Evolutionary conservation across 768 basidiomycete genomes (phyloP).

Genomic region (Daedalea quercina): DNA sequence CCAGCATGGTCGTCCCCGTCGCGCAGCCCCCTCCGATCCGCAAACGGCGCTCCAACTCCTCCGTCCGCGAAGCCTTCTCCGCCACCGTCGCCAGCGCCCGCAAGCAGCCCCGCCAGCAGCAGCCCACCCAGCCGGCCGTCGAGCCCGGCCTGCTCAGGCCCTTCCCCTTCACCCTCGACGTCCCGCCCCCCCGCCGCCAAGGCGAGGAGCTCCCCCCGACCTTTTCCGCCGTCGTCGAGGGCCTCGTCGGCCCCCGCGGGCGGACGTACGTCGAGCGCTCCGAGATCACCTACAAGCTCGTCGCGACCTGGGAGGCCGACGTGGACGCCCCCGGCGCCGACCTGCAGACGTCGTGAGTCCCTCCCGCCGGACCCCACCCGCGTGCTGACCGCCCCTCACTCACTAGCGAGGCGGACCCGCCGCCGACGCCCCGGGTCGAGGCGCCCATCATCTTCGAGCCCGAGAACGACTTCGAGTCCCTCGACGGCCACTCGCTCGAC

Average conservation of each 20-base stretch:
- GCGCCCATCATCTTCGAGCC: slow-evolving; percentile 58
- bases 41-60: slow-evolving; percentile 16
- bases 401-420: slow-evolving; percentile 1
- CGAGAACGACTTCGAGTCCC: slow-evolving; percentile 51
- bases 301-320: slow-evolving; percentile 54
- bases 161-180: slow-evolving; percentile 46
- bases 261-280: slow-evolving; percentile 27
- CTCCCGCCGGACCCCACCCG: too few species aligned
- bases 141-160: slow-evolving; percentile 16
- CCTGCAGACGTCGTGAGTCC: slow-evolving; percentile 42
- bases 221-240: slow-evolving; percentile 35
- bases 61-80: slow-evolving; percentile 21
- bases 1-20: slow-evolving; percentile 13
- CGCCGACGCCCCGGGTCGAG: slow-evolving; percentile 40
- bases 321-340: slow-evolving; percentile 18
- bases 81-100: slow-evolving; percentile 18
- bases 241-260: slow-evolving; percentile 19
- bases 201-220: slow-evolving; percentile 61
- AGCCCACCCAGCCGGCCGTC: slow-evolving; percentile 12
- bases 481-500: slow-evolving; percentile 37
- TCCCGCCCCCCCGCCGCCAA: slow-evolving; percentile 40
- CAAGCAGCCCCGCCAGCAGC: slow-evolving; percentile 9
- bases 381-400: too few species aligned
- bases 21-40: slow-evolving; percentile 1
- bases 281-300: slow-evolving; percentile 48